Evolutionary conservation across 1,284 basidiomycete genomes (phyloP).

Genomic region (Ustilago esculenta): DNA sequence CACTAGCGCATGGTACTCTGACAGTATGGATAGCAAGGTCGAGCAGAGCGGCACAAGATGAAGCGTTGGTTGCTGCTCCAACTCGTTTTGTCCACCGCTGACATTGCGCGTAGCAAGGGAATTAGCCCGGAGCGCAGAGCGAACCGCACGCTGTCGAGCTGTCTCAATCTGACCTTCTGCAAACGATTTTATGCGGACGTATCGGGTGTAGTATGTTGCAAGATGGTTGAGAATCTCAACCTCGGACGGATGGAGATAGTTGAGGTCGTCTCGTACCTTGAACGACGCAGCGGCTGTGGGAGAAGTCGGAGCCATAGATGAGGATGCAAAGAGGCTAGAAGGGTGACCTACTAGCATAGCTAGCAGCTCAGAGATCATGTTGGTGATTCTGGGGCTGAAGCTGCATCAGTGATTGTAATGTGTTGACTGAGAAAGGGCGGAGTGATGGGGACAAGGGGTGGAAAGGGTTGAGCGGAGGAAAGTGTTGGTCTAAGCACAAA

Average conservation of each 20-base stretch:
- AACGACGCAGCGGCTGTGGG: conserved; percentile 5
- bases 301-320: conserved; percentile 3
- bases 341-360: conserved; percentile 48
- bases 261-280: conserved; percentile 34
- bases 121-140: conserved; percentile 39
- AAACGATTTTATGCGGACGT: conserved; percentile 41
- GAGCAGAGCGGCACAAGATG: conserved; percentile 51
- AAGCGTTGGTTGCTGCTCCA: conserved; percentile 37
- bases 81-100: conserved; percentile 14
- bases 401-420: conserved; percentile 1
- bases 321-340: conserved; percentile 48
- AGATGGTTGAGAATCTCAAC: conserved; percentile 40
- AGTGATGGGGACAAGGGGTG: background rate
- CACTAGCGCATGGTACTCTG: conserved; percentile 42
- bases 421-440: too few species aligned
- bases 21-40: conserved; percentile 34
- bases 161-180: conserved; percentile 36
- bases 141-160: conserved; percentile 35
- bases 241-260: conserved; percentile 43
- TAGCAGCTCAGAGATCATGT: conserved; percentile 49
- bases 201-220: conserved; percentile 39
- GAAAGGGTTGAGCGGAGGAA: background rate
- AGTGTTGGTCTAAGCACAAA: conserved; percentile 33
- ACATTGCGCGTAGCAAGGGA: conserved; percentile 17
- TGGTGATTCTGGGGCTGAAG: background rate